phyloP scores from a whole-genome alignment of 2,329 filamentous ascomycete genomes.

The Lasiodiplodia sp. region DNA sequence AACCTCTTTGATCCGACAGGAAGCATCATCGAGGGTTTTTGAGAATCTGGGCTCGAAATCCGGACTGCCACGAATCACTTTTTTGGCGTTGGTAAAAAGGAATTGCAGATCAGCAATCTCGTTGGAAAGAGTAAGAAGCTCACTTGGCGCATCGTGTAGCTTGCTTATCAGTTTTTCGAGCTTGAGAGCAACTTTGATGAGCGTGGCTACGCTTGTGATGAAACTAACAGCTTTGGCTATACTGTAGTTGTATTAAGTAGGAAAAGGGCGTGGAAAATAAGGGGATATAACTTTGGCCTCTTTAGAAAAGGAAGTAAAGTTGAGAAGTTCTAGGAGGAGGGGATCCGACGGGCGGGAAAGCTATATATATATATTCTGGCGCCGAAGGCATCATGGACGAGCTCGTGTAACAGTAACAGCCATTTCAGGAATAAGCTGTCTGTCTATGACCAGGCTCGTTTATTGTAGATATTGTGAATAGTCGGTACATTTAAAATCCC shows the following conservation, averaged over 20 bases:
- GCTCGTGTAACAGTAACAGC: background rate
- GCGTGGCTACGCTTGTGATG: constrained; percentile 9
- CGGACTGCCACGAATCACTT: background rate
- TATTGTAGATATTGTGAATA: too few relatives aligned
- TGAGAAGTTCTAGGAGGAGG: background rate
- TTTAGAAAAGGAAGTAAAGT: background rate
- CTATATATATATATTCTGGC: background rate
- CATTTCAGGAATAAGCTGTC: too few relatives aligned
- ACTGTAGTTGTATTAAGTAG: background rate
- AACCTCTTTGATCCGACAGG: background rate
- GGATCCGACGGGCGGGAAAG: background rate
- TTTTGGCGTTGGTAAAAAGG: constrained; percentile 12
- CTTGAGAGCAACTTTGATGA: constrained; percentile 1
- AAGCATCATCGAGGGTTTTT: background rate
- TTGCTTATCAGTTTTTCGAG: background rate
- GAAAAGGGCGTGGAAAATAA: background rate
- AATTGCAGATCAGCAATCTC: constrained; percentile 9
- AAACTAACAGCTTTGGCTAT: constrained; percentile 17
- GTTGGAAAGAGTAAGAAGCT: constrained; percentile 19
- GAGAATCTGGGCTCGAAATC: background rate
- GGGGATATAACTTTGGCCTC: background rate
- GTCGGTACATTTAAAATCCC: too few relatives aligned
- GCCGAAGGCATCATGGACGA: background rate
- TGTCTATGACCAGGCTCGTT: too few relatives aligned
- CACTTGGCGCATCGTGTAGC: constrained; percentile 3